Evolutionary conservation across 192 early-diverging fungal genomes (phyloP).

Genomic region (Gonapodya prolifera): DNA sequence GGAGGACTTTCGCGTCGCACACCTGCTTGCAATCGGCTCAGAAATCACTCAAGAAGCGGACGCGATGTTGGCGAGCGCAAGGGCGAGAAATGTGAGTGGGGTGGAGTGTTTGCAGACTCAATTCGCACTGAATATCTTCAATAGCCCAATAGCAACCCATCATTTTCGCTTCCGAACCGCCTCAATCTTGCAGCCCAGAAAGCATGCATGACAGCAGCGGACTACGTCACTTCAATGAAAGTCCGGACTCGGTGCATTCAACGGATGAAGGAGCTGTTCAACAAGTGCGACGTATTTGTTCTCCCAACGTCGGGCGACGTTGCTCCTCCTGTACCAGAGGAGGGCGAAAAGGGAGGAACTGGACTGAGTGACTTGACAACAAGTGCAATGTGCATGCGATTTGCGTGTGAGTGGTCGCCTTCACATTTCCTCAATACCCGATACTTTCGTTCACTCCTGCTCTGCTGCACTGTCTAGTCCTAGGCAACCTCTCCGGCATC

Average conservation of each 20-base stretch:
- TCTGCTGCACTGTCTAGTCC: background rate
- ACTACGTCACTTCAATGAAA: background rate
- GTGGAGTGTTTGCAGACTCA: background rate
- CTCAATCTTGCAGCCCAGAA: background rate
- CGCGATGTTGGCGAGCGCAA: background rate
- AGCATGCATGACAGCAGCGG: background rate
- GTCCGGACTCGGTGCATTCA: background rate
- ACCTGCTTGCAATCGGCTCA: background rate
- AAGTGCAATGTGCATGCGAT: background rate
- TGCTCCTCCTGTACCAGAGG: background rate
- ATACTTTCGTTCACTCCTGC: too few relatives aligned
- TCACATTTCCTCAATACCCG: background rate
- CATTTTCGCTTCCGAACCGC: background rate
- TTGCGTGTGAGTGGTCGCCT: background rate
- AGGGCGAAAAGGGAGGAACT: background rate
- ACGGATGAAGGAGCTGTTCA: background rate
- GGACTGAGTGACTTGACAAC: background rate
- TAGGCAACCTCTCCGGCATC: background rate
- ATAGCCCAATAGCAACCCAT: background rate
- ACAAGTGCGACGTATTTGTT: background rate
- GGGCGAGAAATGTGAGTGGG: background rate
- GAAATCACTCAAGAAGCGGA: background rate
- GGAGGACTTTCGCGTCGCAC: background rate
- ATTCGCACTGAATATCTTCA: background rate
- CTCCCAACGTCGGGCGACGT: background rate